These are phyloP conservation scores for Chiua sp. DNA, from an alignment of 1,284 basidiomycete species.

Conservation along the genomic window DNA sequence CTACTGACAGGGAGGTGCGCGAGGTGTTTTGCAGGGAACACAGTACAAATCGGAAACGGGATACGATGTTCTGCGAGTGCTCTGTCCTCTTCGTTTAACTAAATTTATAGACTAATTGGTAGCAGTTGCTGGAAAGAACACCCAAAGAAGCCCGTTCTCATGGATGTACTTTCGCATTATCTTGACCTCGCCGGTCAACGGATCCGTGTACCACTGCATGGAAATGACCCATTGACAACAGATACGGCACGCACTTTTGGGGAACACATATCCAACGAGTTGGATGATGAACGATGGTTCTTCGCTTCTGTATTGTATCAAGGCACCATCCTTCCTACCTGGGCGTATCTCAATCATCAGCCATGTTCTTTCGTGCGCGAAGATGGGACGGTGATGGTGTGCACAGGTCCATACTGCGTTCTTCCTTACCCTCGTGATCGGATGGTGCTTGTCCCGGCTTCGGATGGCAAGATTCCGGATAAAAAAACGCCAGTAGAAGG, in stretches of 20 bases:
- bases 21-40: conserved; percentile 5
- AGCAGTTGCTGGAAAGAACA: conserved; percentile 10
- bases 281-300: neutral
- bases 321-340: conserved; percentile 1
- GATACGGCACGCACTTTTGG: neutral
- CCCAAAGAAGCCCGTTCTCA: neutral
- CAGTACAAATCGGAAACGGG: conserved; percentile 6
- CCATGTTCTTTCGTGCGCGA: neutral
- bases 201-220: conserved; percentile 8
- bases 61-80: conserved; percentile 8
- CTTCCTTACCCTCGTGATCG: conserved; percentile 5
- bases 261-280: neutral
- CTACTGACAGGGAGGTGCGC: conserved; percentile 10
- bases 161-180: neutral
- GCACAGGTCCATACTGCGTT: conserved; percentile 3
- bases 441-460: conserved; percentile 1
- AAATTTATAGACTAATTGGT: neutral
- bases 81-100: neutral
- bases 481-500: conserved; percentile 1
- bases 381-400: neutral
- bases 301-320: conserved; percentile 10
- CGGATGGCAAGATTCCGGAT: neutral
- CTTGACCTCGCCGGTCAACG: conserved; percentile 8
- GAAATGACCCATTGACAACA: neutral
- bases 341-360: neutral